Evolutionary conservation across 176 grass and related monocot genomes (phyloP), one percentile per base, ranked within the genome.

Genomic region (Lolium perenne): DNA sequence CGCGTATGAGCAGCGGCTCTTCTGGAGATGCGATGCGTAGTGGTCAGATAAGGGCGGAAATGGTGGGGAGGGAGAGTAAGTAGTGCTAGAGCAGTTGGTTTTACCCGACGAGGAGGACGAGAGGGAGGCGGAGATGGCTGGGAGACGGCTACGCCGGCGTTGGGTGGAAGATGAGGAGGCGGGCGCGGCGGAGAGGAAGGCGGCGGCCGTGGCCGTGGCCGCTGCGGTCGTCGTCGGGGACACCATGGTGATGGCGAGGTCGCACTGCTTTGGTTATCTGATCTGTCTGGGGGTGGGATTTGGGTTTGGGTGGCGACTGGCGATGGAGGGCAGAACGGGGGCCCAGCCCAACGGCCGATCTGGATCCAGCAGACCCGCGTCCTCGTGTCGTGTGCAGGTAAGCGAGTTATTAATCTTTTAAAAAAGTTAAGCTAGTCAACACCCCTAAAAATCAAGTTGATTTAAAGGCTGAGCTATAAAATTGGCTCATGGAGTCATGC

Each of bases 1-100:
- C 94, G 69, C 90, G 93, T 56, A 98, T 76, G 79, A 98, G 87
- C 49, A 98, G 82, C 38, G 94, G 94, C 21, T 98, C 97, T 75
- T 95, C 92, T 98, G 83, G 35, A 71, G 38, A 71, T 20, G 79
- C 26, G 26, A 32, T n/a, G 49, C n/a, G 82, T 23, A 12, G 14
- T 23, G 51, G 32, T 88, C 89, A 81, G 76, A 77, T 87, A 84
- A 38, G 60, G 59, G 41, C 9, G 48, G 76, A 76, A 80, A 87
- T 81, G 89, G 49, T 9, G 49, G 22, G 32, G 32, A 51, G 46
- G 29, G 21, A 48, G 65, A 46, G 50, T 18, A 85, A 23, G 71
- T 12, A 81, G 64, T 56, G 25, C 13, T 32, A 40, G 29, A 23
- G 61, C 22, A 15, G 5, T 56, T 82, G 71, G 80, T 70, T 87